A percentile compares a stretch with the other conserved stretches of the same genome.
phyloP scores from a whole-genome alignment of 805 yeast genomes.

The Saturnispora sekii region DNA sequence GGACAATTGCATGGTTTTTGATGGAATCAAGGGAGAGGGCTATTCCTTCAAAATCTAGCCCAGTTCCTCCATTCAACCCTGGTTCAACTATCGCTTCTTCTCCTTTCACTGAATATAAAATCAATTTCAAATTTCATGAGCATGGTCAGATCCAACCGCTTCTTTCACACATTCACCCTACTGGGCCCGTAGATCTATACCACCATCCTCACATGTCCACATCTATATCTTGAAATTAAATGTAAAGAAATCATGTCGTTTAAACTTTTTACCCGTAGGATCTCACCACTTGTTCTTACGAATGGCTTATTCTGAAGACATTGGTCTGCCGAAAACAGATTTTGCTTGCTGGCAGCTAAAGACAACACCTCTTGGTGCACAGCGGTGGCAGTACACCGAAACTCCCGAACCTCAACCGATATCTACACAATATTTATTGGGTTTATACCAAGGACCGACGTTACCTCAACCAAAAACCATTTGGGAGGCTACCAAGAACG shows the following conservation, averaged over 20 bases:
- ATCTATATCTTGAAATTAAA: no score
- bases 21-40: constrained; percentile 53
- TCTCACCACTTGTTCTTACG: no score
- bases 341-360: constrained; percentile 63
- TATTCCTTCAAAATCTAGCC: background rate
- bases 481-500: constrained; percentile 56
- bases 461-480: constrained; percentile 28
- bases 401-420: constrained; percentile 40
- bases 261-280: no score
- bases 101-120: no score
- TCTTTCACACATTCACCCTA: background rate
- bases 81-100: background rate
- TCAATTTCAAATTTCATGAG: background rate
- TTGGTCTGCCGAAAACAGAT: constrained; percentile 64
- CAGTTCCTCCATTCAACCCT: background rate
- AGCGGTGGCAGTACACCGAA: constrained; percentile 63
- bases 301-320: constrained; percentile 49
- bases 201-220: no score
- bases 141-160: background rate
- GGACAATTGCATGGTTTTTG: constrained; percentile 59
- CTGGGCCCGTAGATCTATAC: no score
- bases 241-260: no score
- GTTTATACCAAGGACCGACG: constrained; percentile 14
- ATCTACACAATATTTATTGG: constrained; percentile 43
- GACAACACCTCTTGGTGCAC: constrained; percentile 64